Evolutionary conservation across 768 basidiomycete genomes (phyloP).

Genomic region (Auriculariales sp.): DNA sequence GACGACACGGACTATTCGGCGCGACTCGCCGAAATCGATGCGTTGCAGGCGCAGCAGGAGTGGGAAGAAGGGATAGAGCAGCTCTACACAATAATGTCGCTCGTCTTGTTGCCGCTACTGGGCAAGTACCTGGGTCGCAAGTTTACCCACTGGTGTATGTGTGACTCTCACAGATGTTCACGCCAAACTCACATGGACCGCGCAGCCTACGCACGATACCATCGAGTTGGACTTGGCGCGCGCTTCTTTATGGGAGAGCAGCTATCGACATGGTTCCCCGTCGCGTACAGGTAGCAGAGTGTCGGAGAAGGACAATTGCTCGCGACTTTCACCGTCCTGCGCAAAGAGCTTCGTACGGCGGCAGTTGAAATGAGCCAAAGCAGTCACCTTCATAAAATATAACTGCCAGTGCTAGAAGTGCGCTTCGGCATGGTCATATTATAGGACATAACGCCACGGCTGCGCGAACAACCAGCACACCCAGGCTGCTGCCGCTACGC

Average conservation of each 20-base stretch:
- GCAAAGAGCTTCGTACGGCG: no score
- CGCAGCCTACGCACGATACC: background rate
- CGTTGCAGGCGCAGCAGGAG: constrained; percentile 54
- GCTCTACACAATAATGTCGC: constrained; percentile 62
- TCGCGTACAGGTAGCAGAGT: no score
- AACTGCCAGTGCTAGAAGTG: no score
- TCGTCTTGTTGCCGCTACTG: constrained; percentile 71
- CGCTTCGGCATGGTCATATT: no score
- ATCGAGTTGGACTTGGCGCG: background rate
- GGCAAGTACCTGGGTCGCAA: constrained; percentile 81
- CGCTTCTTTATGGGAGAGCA: background rate
- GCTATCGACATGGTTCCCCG: no score
- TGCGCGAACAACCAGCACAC: no score
- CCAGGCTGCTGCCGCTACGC: no score
- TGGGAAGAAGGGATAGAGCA: constrained; percentile 88
- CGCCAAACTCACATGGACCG: background rate
- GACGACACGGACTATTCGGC: constrained; percentile 57
- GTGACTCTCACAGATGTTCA: background rate
- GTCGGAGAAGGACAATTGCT: no score
- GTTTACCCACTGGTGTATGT: constrained; percentile 77
- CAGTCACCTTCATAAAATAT: no score
- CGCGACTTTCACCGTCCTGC: no score
- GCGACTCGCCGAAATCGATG: constrained; percentile 22
- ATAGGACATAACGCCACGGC: no score
- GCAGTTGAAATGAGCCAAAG: no score